Evolutionary conservation across 352 stramenopile species (phyloP), one percentile per base, ranked within the genome.

Genomic region (Thraustochytrium sp.): DNA sequence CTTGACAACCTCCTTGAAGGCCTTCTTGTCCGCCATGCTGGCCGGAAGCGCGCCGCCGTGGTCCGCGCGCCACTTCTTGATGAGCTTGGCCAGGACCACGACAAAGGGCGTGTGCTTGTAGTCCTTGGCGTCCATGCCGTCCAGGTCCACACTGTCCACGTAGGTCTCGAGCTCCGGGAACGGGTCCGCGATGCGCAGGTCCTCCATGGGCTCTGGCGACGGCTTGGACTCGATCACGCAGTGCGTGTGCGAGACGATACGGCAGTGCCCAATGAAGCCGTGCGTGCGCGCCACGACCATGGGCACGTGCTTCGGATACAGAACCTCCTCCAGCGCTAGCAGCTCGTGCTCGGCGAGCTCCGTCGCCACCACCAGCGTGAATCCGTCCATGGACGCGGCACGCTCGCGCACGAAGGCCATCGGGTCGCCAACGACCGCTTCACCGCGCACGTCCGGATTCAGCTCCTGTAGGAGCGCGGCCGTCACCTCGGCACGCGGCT

Each of bases 51-150:
- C 64, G 34, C 86, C 87, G 42, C 85, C 72, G 82, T 93, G 89
- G 1, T 2, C 48, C 11, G 82, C 76, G 40, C 90, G 18, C 91
- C 92, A 95, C 40, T 86, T 75, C 21, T 89, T 88, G 37, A 90
- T 88, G 11, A 88, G 87, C 65, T 96, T 88, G 34, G 94, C 73
- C 54, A 99, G 85, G 29, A 99, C 85, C n/a, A 97, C 89, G 2
- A 97, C 92, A 84, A 95, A 98, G 3, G 95, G 95, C 11, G 98
- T 91, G 86, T 98, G 94, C 21, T 88, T 89, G 84, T 97, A 98
- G 85, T 2, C 76, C 82, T 44, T 84, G 1, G 53, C 26, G 42
- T 85, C 75, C 8, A 88, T 76, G 2, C 84, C 61, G 18, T 82
- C 61, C 16, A 87, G 21, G 48, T 85, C 40, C 36, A 85, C 16